phyloP scores from a whole-genome alignment of 2,329 filamentous ascomycete genomes.

The Ophiostoma quercus region DNA sequence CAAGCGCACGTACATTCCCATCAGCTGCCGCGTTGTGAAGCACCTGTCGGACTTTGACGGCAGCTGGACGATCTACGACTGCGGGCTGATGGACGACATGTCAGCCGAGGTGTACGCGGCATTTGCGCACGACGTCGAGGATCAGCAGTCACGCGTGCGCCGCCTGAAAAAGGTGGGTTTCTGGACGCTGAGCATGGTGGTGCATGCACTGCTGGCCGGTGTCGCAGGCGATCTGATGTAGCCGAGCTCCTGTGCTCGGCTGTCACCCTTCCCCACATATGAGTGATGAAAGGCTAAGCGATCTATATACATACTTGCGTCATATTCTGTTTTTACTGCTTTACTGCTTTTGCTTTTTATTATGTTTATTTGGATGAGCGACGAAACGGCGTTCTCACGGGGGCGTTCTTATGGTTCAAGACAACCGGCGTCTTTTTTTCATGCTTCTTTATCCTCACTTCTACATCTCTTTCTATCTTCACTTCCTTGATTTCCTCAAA shows the following conservation, averaged over 20 bases:
- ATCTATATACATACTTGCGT: neutral
- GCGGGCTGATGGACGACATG: slow-evolving; percentile 86
- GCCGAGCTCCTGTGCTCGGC: neutral
- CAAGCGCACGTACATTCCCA: slow-evolving; percentile 88
- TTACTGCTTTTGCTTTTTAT: neutral
- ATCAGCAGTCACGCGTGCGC: slow-evolving; percentile 78
- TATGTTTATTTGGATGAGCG: slow-evolving; percentile 9
- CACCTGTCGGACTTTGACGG: slow-evolving; percentile 84
- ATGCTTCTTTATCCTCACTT: neutral
- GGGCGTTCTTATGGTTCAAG: neutral
- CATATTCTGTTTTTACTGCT: neutral
- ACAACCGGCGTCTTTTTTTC: neutral
- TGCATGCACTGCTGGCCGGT: slow-evolving; percentile 90
- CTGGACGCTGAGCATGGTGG: slow-evolving; percentile 88
- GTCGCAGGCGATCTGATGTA: slow-evolving; percentile 67
- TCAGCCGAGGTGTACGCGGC: slow-evolving; percentile 92
- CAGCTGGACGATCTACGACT: slow-evolving; percentile 91
- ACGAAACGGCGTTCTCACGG: slow-evolving; percentile 12
- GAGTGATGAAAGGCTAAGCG: neutral
- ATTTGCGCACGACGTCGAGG: slow-evolving; percentile 84
- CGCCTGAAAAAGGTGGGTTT: slow-evolving; percentile 89
- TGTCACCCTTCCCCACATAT: neutral
- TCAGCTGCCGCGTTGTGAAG: slow-evolving; percentile 92
- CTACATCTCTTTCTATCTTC: neutral
- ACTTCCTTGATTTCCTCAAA: neutral